A percentile compares a stretch with the other conserved stretches of the same genome.
Evolutionary conservation across 2,329 filamentous ascomycete species (phyloP).

Genomic region (Emydomyces testavorans): DNA sequence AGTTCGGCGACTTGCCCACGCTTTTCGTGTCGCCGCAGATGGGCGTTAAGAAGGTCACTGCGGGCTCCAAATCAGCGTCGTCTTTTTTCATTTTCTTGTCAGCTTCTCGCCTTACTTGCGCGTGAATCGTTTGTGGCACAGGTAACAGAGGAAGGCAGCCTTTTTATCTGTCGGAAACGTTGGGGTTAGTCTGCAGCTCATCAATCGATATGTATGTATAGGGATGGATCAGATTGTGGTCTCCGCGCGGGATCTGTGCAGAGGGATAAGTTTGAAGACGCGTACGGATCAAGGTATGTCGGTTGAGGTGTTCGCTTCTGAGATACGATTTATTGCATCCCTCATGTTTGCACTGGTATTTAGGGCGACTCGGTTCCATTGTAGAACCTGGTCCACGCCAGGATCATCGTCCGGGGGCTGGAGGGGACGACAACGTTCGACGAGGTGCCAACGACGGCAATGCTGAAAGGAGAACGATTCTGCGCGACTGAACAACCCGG

Average conservation of each 20-base stretch:
- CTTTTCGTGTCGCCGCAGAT: constrained; percentile 19
- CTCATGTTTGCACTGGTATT: constrained; percentile 16
- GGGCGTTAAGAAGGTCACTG: constrained; percentile 19
- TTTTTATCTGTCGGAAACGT: constrained; percentile 15
- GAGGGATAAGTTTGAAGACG: neutral
- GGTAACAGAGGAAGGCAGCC: constrained; percentile 17
- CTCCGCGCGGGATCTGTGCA: too few relatives aligned
- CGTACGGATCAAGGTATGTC: constrained; percentile 19
- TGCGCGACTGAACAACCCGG: neutral
- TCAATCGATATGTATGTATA: too few relatives aligned
- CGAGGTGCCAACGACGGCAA: too few relatives aligned
- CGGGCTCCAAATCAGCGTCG: neutral
- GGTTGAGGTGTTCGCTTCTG: constrained; percentile 19
- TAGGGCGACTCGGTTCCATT: constrained; percentile 14
- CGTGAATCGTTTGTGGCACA: constrained; percentile 18
- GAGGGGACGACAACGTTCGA: neutral
- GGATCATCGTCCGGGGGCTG: constrained; percentile 11
- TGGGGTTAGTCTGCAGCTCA: constrained; percentile 2
- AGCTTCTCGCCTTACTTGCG: constrained; percentile 16
- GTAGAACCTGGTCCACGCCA: constrained; percentile 8
- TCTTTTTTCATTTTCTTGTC: neutral
- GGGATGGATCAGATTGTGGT: too few relatives aligned
- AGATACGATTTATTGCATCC: constrained; percentile 19
- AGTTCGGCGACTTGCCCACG: constrained; percentile 13
- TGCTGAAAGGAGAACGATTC: neutral